These are phyloP conservation scores for Atkinsonella texensis DNA, from an alignment of 2,329 filamentous ascomycete genomes.

Conservation along the genomic window DNA sequence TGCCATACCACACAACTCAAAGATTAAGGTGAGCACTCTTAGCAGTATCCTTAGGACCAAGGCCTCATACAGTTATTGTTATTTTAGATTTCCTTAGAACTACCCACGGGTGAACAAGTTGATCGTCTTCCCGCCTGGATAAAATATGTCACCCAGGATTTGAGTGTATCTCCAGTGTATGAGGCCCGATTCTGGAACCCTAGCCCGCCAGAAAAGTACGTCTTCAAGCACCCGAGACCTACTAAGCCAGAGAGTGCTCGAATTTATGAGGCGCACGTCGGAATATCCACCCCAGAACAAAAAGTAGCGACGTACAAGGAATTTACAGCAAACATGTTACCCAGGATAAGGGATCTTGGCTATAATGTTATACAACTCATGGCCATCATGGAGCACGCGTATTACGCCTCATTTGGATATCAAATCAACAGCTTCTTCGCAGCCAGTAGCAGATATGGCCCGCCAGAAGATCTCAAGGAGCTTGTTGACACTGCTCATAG, in stretches of 20 bases:
- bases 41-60: not conserved
- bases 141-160: constrained; percentile 89
- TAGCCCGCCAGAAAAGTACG: constrained; percentile 60
- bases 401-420: constrained; percentile 98
- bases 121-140: constrained; percentile 95
- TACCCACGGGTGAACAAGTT: constrained; percentile 66
- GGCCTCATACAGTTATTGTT: not conserved
- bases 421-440: constrained; percentile 99
- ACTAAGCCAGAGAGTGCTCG: constrained; percentile 76
- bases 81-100: constrained; percentile 65
- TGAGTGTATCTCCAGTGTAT: constrained; percentile 80
- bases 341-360: constrained; percentile 76
- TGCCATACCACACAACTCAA: constrained; percentile 84
- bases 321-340: constrained; percentile 85
- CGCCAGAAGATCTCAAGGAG: constrained; percentile 91
- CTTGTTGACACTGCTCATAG: constrained; percentile 90
- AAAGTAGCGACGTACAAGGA: constrained; percentile 93
- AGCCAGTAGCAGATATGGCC: constrained; percentile 87
- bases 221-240: constrained; percentile 72
- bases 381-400: constrained; percentile 98
- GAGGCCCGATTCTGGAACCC: constrained; percentile 98
- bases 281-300: constrained; percentile 85
- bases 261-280: constrained; percentile 97
- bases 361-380: constrained; percentile 98
- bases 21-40: constrained; percentile 62